Conservation (phyloP, 345 rosid genomes). For the Lepidium africanum region DNA sequence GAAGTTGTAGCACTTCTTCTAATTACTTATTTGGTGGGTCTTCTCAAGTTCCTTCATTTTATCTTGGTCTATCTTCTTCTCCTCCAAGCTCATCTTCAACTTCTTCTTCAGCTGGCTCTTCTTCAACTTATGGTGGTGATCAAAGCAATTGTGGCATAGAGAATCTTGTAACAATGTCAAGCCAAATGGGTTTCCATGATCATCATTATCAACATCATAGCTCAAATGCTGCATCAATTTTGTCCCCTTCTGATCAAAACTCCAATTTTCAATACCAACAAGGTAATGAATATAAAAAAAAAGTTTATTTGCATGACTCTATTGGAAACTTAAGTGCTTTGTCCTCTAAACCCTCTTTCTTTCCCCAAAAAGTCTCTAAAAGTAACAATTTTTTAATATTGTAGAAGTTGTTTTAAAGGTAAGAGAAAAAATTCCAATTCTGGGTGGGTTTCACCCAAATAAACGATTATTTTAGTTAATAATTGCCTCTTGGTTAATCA, state of each 20-base stretch:
- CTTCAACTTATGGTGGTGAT: slow-evolving; percentile 39
- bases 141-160: slow-evolving; percentile 33
- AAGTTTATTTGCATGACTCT: slow-evolving; percentile 22
- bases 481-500: not conserved
- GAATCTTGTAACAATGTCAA: slow-evolving; percentile 40
- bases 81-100: slow-evolving; percentile 30
- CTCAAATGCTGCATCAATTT: slow-evolving; percentile 40
- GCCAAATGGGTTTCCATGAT: slow-evolving; percentile 65
- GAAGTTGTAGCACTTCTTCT: slow-evolving; percentile 18
- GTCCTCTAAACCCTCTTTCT: slow-evolving; percentile 22
- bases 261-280: slow-evolving; percentile 70
- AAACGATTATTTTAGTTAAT: not conserved
- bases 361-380: slow-evolving; percentile 25
- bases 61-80: slow-evolving; percentile 18
- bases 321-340: not conserved
- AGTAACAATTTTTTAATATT: not conserved
- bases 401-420: slow-evolving; percentile 5
- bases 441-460: slow-evolving; percentile 27
- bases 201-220: slow-evolving; percentile 25
- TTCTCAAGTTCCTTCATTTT: slow-evolving; percentile 24
- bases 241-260: slow-evolving; percentile 48
- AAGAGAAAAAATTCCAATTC: not conserved
- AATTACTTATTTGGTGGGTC: slow-evolving; percentile 27
- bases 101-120: slow-evolving; percentile 35
- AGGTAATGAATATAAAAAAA: slow-evolving; percentile 31